Conservation (phyloP, 192 early-diverging fungal genomes). For the Backusella morwellensis region DNA sequence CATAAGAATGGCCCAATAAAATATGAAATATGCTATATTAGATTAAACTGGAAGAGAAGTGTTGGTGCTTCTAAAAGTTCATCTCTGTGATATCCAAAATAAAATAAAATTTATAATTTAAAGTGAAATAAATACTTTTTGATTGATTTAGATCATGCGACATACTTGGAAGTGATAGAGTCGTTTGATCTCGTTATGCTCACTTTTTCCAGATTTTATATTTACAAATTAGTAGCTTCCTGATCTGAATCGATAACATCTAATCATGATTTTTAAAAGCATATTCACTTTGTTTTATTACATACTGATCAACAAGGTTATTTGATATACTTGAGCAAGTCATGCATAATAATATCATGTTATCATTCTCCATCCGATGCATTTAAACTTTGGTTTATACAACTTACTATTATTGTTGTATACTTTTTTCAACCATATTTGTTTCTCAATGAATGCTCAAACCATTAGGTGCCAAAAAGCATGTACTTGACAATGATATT, state of each 20-base stretch:
- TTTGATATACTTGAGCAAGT: not conserved
- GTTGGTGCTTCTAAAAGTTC: too few relatives aligned
- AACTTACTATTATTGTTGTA: too few relatives aligned
- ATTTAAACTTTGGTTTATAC: not conserved
- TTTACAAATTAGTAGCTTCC: too few relatives aligned
- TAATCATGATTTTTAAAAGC: not conserved
- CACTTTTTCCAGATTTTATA: not conserved
- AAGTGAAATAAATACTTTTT: not conserved
- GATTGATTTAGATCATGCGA: not conserved
- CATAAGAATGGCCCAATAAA: not conserved
- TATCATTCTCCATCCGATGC: not conserved
- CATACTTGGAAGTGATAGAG: not conserved
- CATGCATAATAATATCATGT: too few relatives aligned
- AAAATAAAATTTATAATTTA: too few relatives aligned
- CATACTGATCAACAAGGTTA: not conserved
- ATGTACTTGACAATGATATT: too few relatives aligned
- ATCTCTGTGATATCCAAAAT: too few relatives aligned
- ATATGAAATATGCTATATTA: not conserved
- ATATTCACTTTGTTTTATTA: not conserved
- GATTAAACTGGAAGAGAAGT: too few relatives aligned
- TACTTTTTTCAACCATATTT: too few relatives aligned
- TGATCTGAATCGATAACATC: not conserved
- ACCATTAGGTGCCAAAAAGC: too few relatives aligned
- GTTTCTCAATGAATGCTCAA: too few relatives aligned
- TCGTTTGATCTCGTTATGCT: not conserved